Evolutionary conservation across 2,329 filamentous ascomycete species (phyloP), one percentile per base, ranked within the genome.

Genomic region (Bisporella sp.): DNA sequence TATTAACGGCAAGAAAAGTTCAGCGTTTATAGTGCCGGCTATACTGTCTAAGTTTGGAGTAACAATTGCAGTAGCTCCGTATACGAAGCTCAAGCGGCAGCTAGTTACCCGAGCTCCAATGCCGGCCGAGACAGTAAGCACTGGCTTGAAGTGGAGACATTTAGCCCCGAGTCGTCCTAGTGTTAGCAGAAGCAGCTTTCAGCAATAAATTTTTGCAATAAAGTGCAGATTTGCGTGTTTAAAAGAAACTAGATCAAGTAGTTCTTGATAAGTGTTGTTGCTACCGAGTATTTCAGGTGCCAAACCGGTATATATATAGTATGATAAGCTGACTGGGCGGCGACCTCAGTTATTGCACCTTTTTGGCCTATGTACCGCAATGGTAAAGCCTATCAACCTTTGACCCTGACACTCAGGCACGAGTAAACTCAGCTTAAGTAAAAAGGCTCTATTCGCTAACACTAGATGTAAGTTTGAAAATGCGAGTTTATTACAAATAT

Each of bases 241-340:
- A 42, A n/a, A 21, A 32, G 21, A 30, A 43, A 32, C 32, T 53
- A n/a, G 51, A 41, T 1, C 31, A 47, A 21, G 28, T 53, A 4
- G 49, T 53, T 40, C 47, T 53, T 30, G 44, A 53, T 21, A 43
- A 53, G 40, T 50, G 44, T 29, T 31, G 42, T 47, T 39, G 35
- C 4, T 37, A 43, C 29, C 2, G 49, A 21, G 30, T 53, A 53
- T 21, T 2, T 21, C 3, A 21, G 21, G 21, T 21, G 3, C 21
- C 21, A 21, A 21, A 21, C 21, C 21, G 21, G 21, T 21, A 21
- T 21, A 21, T 21, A 21, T 3, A 21, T n/a, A n/a, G n/a, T n/a
- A n/a, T n/a, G n/a, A 21, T 3, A 21, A 21, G 21, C 21, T 21
- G 21, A 3, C 21, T 21, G 21, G 3, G 21, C 21, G 21, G 21